Conservation (phyloP, 805 yeast genomes). For the Yamadazyma nakazawae region DNA sequence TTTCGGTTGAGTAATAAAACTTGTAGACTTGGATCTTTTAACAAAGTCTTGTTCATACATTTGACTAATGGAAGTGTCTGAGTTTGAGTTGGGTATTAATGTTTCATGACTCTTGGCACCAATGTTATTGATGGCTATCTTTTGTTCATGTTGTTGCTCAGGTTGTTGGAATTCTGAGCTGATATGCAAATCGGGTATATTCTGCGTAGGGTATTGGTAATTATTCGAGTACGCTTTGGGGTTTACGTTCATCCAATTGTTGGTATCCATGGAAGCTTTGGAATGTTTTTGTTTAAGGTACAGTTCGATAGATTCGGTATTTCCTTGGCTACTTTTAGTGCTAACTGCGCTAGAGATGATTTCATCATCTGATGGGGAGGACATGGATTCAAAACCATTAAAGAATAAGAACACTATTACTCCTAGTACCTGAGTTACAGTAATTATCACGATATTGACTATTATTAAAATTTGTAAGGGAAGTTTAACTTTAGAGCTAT, state of each 20-base stretch:
- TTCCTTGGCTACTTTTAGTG: neutral
- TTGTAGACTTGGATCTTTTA: slow-evolving; percentile 26
- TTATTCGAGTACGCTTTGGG: neutral
- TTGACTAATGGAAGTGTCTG: slow-evolving; percentile 10
- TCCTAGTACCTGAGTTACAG: slow-evolving; percentile 4
- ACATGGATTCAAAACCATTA: neutral
- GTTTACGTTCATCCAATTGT: slow-evolving; percentile 15
- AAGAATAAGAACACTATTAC: neutral
- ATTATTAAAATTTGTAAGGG: slow-evolving; percentile 7
- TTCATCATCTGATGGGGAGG: neutral
- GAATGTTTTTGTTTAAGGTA: neutral
- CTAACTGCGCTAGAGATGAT: neutral
- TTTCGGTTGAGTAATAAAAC: slow-evolving; percentile 10
- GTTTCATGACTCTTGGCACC: slow-evolving; percentile 13
- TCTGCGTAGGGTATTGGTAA: neutral
- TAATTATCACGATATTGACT: slow-evolving; percentile 4
- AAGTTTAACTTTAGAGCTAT: neutral
- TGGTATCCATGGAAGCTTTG: slow-evolving; percentile 1
- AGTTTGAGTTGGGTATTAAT: slow-evolving; percentile 10
- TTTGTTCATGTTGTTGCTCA: neutral
- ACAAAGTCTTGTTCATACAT: slow-evolving; percentile 9
- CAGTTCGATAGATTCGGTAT: neutral
- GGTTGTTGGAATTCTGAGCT: neutral
- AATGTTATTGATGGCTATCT: neutral
- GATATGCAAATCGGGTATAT: neutral